Percentiles rank a stretch among this genome's conserved stretches.
Evolutionary conservation across 345 rosid species (phyloP).

Genomic region (Hirschfeldia incana): DNA sequence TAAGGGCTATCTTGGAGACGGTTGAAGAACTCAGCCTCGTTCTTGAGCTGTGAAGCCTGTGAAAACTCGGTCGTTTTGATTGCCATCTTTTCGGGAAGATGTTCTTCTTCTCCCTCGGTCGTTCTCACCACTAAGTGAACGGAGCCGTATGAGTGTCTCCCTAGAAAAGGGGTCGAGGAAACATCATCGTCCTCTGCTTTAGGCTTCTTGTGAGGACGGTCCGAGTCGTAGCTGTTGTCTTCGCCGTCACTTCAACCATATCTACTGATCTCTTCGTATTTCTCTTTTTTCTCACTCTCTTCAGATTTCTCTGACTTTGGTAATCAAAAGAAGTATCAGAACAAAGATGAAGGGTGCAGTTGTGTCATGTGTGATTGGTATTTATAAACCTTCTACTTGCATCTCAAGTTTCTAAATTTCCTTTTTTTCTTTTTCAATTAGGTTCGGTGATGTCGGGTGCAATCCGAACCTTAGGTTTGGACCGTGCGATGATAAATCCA

Average conservation of each 20-base stretch:
- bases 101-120: neutral
- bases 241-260: slow-evolving; percentile 9
- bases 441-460: neutral
- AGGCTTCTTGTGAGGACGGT: slow-evolving; percentile 6
- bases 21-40: neutral
- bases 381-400: neutral
- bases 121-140: slow-evolving; percentile 6
- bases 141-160: slow-evolving; percentile 19
- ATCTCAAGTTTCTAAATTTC: neutral
- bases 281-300: neutral
- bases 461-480: neutral
- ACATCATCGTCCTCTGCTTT: neutral
- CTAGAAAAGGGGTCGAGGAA: neutral
- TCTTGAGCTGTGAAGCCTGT: neutral
- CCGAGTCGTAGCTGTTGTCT: neutral
- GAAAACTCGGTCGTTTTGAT: neutral
- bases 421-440: neutral
- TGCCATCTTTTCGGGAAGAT: slow-evolving; percentile 15
- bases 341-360: neutral
- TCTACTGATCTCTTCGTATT: neutral
- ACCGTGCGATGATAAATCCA: neutral
- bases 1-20: neutral
- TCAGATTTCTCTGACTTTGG: neutral
- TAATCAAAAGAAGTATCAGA: neutral
- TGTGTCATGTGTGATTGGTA: neutral